Base-by-base conservation (phyloP, 2,329 filamentous ascomycete genomes). In the Pseudogymnoascus destructans region DNA sequence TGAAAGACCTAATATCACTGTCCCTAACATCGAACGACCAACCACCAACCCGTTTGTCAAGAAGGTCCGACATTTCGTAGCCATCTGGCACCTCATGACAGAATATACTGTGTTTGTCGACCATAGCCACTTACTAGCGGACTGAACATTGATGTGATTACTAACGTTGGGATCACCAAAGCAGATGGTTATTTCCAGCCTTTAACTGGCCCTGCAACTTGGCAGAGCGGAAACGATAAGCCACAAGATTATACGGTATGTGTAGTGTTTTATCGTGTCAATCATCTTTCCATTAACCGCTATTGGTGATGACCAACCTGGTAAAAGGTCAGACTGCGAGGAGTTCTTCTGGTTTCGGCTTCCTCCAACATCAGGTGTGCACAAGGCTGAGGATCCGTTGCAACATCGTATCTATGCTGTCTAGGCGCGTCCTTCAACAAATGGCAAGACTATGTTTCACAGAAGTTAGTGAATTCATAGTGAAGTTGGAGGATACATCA, bases 311-410 rank as follows among this genome's bases (percentile, higher is more conserved):
- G 78, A 76, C 67, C 61, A 68, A 56, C 70, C 66, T 80, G 80
- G 80, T 82, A 83, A 83, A 83, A 82, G 80, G 80, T 79, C 79
- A 73, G 79, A 83, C 75, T 70, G 71, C 73, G 70, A 67, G 67
- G 70, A 70, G 67, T 68, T 66, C 70, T 69, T 69, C 75, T 74
- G 78, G 76, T 78, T 72, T 69, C 69, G 67, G 66, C 66, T 66
- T 64, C 64, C 52, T 42, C 58, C 55, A 54, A 57, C 46, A 55
- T 35, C 59, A 19, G 59, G 33, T 42, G 35, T 33, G 58, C 17
- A 59, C 17, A 57, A 58, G 57, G 61, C 57, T 64, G 58, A 67
- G 61, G 66, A 68, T 55, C 54, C 63, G 66, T 60, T 57, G 56
- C 61, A 59, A 49, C 55, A 57, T 55, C 38, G 30, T 21, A 42